Base-by-base conservation (phyloP, 2,329 filamentous ascomycete genomes). In the Cladosporium sp. region DNA sequence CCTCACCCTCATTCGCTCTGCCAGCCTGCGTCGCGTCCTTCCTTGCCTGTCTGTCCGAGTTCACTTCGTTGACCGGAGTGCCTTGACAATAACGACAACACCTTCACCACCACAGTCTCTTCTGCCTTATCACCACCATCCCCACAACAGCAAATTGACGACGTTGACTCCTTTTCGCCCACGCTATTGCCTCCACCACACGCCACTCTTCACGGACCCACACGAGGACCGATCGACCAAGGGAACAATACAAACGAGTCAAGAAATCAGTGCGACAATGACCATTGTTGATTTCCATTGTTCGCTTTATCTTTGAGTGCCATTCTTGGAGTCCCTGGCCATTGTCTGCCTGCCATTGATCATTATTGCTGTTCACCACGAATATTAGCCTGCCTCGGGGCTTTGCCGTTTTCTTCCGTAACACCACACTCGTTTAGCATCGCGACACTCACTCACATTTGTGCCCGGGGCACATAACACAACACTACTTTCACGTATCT, bases 401-500 rank as follows among this genome's bases (percentile, higher is more conserved):
- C 22, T 27, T 27, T 27, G 22, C 22, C 22, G 22, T 27, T 27
- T 9, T 27, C 12, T 7, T 39, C 15, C 13, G 39, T 22, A 35
- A 33, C n/a, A 48, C 32, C 13, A 35, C 32, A 33, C 19, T 33
- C n/a, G n/a, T 40, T 16, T 11, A 15, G 16, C 27, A 22, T 25
- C 18, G 15, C 36, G 16, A 40, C 36, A 39, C 29, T 48, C 43
- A 33, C 33, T 33, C 35, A 40, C 36, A 40, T 22, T 40, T 48
- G 45, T 48, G 45, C 45, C 45, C 22, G 45, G 45, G 18, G 45
- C 45, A 48, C 45, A 40, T 27, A 39, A 29, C 36, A 30, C 35
- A 18, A 48, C 29, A 33, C 12, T 20, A 27, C 20, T 15, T 35
- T 27, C 22, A 9, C 22, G 8, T 12, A 38, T 38, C 33, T 38